These are phyloP conservation scores for Sclerotiophoma versabilis DNA, from an alignment of 2,329 filamentous ascomycete genomes.

Conservation along the genomic window DNA sequence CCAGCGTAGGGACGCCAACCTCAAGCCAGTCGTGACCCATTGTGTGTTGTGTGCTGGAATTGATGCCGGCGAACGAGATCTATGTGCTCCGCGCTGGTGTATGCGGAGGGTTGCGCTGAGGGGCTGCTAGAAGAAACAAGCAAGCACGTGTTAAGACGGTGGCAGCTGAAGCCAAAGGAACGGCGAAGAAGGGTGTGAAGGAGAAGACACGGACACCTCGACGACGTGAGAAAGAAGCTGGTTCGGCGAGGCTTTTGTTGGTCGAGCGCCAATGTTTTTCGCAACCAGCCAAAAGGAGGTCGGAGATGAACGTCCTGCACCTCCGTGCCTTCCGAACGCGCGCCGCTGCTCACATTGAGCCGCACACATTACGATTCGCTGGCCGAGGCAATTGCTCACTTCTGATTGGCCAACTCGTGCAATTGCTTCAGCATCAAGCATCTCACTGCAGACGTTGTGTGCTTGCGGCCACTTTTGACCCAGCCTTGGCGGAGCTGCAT, in stretches of 20 bases:
- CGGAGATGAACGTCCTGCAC: slow-evolving; percentile 43
- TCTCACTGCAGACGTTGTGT: neutral
- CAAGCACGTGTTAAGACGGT: slow-evolving; percentile 11
- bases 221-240: slow-evolving; percentile 23
- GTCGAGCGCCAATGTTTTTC: slow-evolving; percentile 32
- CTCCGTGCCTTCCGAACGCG: slow-evolving; percentile 38
- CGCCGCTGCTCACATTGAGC: slow-evolving; percentile 24
- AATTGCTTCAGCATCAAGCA: neutral
- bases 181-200: slow-evolving; percentile 44
- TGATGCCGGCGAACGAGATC: slow-evolving; percentile 4
- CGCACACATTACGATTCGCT: slow-evolving; percentile 25
- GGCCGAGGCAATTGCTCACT: slow-evolving; percentile 28
- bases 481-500: neutral
- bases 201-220: slow-evolving; percentile 33
- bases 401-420: slow-evolving; percentile 23
- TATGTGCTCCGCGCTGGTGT: slow-evolving; percentile 4
- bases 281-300: slow-evolving; percentile 44
- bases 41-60: slow-evolving; percentile 26
- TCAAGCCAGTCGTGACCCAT: slow-evolving; percentile 64
- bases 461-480: slow-evolving; percentile 16
- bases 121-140: slow-evolving; percentile 23
- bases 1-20: slow-evolving; percentile 74
- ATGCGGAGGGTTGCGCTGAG: slow-evolving; percentile 19
- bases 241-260: slow-evolving; percentile 31
- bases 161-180: slow-evolving; percentile 45